Conservation (phyloP, 2,329 filamentous ascomycete genomes). For the Lasiodiplodia sp. region DNA sequence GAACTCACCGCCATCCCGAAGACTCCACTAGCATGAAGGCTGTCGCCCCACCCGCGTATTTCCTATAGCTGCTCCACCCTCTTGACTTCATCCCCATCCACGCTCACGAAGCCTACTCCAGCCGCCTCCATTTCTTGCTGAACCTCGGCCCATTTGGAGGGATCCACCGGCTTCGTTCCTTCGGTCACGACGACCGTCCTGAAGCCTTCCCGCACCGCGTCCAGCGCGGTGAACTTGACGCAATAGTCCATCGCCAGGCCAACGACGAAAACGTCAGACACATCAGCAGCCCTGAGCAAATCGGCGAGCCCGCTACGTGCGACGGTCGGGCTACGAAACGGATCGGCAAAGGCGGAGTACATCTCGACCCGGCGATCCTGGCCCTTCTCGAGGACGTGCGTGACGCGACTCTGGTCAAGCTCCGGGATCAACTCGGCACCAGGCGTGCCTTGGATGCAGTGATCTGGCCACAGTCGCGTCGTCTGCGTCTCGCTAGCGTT, state of each 20-base stretch:
- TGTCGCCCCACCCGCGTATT: not conserved
- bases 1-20: not conserved
- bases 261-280: constrained; percentile 85
- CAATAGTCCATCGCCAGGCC: constrained; percentile 92
- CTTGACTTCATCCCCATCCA: constrained; percentile 64
- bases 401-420: constrained; percentile 52
- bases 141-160: constrained; percentile 62
- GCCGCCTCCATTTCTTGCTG: constrained; percentile 61
- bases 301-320: constrained; percentile 68
- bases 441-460: constrained; percentile 79
- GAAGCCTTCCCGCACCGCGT: constrained; percentile 80
- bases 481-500: constrained; percentile 69
- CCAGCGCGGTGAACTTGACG: constrained; percentile 80
- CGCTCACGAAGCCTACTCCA: constrained; percentile 70
- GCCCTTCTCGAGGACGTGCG: constrained; percentile 79
- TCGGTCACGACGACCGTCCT: constrained; percentile 79
- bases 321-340: constrained; percentile 75
- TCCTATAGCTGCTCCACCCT: constrained; percentile 49
- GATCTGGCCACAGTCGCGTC: constrained; percentile 84
- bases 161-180: constrained; percentile 76
- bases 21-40: not conserved
- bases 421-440: constrained; percentile 79
- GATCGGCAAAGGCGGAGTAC: constrained; percentile 81
- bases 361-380: constrained; percentile 79
- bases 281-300: constrained; percentile 61